Evolutionary conservation across 176 grass and related monocot species (phyloP), one percentile per base, ranked within the genome.

Genomic region (Rhynchospora pubera): DNA sequence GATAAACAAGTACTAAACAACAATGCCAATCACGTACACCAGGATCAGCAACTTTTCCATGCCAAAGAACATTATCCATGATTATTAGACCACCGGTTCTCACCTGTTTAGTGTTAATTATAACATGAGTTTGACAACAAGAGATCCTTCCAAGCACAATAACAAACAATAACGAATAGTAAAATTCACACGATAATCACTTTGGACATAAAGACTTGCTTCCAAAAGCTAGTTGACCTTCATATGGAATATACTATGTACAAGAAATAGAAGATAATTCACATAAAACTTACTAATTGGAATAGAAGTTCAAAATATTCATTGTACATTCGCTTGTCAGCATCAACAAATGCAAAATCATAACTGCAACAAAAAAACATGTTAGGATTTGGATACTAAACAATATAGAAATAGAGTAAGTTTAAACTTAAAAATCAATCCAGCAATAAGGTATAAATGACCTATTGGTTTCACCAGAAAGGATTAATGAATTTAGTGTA

Each of bases 301-400:
- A 98, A 88, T 81, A 94, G 87, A 84, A 91, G 87, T 59, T 98
- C 95, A 88, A 90, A 94, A 79, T 98, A 98, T 78, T 94, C 89
- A 56, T 79, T 77, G 55, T 98, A 98, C 85, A 88, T 83, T 89
- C 47, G 86, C 89, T 98, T 98, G 48, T 98, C 92, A 85, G 95
- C 95, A 83, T 98, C 95, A 86, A 98, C 87, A 85, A 98, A 98
- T 84, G 92, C 95, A 84, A 98, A 98, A 84, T 98, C 95, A 80
- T 88, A 98, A 86, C 95, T 98, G 85, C 48, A 79, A 83, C 26
- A 28, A 82, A 83, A n/a, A 19, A 28, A 59, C 15, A 21, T 5
- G 11, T 51, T 32, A 76, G 47, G 23, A 55, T 76, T 76, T 76
- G 48, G 23, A 55, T 55, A 76, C 30, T 55, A 32, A 52, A 23